A percentile compares a stretch with the other conserved stretches of the same genome.
Conservation (phyloP, 257 asterid species). For the Solanum chiquidenum region DNA sequence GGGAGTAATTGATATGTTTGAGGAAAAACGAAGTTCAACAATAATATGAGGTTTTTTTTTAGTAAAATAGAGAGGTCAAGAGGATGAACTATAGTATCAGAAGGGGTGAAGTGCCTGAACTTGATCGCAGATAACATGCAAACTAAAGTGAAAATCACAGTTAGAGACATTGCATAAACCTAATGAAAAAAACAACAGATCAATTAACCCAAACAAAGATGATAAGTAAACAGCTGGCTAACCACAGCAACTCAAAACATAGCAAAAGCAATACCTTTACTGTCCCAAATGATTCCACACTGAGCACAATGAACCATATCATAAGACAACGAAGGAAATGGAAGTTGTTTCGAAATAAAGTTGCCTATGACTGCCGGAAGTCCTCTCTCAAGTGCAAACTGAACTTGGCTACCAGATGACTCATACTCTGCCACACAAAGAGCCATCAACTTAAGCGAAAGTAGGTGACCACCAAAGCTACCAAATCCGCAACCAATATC, state of each 20-base stretch:
- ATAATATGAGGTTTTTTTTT: neutral
- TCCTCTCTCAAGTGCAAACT: slow-evolving; percentile 95
- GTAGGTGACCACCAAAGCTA: slow-evolving; percentile 86
- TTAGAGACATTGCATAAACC: neutral
- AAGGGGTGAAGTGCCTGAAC: neutral
- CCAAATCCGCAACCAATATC: slow-evolving; percentile 99
- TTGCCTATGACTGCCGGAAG: slow-evolving; percentile 91
- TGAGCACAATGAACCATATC: slow-evolving; percentile 97
- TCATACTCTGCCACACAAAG: slow-evolving; percentile 90
- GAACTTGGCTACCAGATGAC: slow-evolving; percentile 94
- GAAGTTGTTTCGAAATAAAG: slow-evolving; percentile 74
- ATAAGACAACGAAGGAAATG: slow-evolving; percentile 86
- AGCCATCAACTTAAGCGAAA: slow-evolving; percentile 82
- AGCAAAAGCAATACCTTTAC: slow-evolving; percentile 43
- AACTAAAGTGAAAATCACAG: neutral
- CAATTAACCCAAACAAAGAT: neutral
- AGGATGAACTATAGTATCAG: neutral
- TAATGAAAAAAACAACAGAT: neutral
- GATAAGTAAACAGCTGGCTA: neutral
- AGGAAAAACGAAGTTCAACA: neutral
- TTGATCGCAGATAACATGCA: neutral
- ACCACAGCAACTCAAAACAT: neutral
- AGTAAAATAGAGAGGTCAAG: neutral
- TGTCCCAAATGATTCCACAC: slow-evolving; percentile 87
- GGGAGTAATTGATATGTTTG: neutral